Conservation (phyloP, 139 green algal species). For the Chlamydomonas asymmetrica region DNA sequence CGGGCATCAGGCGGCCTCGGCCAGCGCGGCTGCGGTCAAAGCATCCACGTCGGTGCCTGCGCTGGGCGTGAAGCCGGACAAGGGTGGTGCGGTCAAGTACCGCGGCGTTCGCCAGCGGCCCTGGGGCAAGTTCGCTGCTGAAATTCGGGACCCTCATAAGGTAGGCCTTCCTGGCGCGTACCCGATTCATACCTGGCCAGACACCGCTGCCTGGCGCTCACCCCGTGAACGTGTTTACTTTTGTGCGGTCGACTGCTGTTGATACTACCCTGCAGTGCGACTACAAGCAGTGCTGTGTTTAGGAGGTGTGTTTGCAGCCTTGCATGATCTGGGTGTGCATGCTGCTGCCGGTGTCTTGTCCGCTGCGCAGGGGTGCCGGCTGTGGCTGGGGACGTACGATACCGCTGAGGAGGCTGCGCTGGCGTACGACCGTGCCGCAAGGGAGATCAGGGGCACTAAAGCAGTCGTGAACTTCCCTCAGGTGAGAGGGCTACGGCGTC, state of each 20-base stretch:
- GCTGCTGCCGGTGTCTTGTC: background rate
- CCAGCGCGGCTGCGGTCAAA: too few relatives aligned
- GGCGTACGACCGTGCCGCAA: slow-evolving; percentile 83
- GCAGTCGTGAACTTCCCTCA: slow-evolving; percentile 81
- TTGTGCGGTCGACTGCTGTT: too few relatives aligned
- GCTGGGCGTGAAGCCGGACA: slow-evolving; percentile 26
- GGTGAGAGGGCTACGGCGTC: background rate
- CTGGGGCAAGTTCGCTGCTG: slow-evolving; percentile 88
- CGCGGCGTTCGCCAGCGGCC: slow-evolving; percentile 79
- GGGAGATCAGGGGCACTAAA: slow-evolving; percentile 72
- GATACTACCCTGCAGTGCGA: too few relatives aligned
- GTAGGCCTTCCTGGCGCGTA: background rate
- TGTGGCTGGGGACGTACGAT: slow-evolving; percentile 92
- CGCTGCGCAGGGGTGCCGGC: slow-evolving; percentile 41
- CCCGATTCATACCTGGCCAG: too few relatives aligned
- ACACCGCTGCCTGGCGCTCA: too few relatives aligned
- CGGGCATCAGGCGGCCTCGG: too few relatives aligned
- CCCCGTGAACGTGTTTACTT: too few relatives aligned
- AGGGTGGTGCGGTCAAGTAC: slow-evolving; percentile 53
- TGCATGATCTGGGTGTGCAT: background rate
- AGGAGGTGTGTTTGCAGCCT: background rate
- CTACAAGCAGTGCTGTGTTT: too few relatives aligned
- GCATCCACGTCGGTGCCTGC: slow-evolving; percentile 12
- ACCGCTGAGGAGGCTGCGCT: slow-evolving; percentile 79
- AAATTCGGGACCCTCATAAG: slow-evolving; percentile 73